Evolutionary conservation across 139 green algal species (phyloP).

Genomic region (Auxenochlorella pyrenoidosa): DNA sequence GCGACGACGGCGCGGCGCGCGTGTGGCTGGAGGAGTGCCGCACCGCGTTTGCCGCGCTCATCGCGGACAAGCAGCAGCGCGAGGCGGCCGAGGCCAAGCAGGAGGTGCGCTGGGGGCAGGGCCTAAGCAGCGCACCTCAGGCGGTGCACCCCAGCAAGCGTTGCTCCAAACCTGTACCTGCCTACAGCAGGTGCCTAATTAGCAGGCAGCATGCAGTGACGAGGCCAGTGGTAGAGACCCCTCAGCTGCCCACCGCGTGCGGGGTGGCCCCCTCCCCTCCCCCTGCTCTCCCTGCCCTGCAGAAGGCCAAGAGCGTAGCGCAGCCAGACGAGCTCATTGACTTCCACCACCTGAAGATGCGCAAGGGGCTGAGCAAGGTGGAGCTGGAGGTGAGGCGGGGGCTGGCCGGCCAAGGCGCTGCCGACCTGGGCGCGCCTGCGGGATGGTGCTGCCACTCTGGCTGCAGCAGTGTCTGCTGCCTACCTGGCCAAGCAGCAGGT

Average conservation of each 20-base stretch:
- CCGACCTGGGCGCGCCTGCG: too few relatives aligned
- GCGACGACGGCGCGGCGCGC: slow-evolving; percentile 34
- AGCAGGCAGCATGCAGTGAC: too few relatives aligned
- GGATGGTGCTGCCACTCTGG: neutral
- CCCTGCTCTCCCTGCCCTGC: neutral
- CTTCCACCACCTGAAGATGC: slow-evolving; percentile 86
- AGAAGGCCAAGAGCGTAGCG: slow-evolving; percentile 45
- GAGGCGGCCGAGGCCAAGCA: slow-evolving; percentile 74
- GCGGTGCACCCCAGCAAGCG: too few relatives aligned
- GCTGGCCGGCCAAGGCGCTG: neutral
- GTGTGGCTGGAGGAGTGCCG: slow-evolving; percentile 90
- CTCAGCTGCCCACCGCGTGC: too few relatives aligned
- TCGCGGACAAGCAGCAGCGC: slow-evolving; percentile 69
- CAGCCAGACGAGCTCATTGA: slow-evolving; percentile 91
- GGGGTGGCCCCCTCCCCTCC: neutral
- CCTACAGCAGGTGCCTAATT: too few relatives aligned
- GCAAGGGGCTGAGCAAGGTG: slow-evolving; percentile 84
- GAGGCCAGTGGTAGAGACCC: too few relatives aligned
- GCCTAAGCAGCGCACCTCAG: too few relatives aligned
- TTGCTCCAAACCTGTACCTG: too few relatives aligned
- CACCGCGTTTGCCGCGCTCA: slow-evolving; percentile 81
- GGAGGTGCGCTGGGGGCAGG: slow-evolving; percentile 3
- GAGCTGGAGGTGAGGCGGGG: slow-evolving; percentile 79
- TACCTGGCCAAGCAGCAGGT: too few relatives aligned
- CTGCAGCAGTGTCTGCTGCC: too few relatives aligned